phyloP scores from a whole-genome alignment of 257 asterid genomes.

The Nicotiana otophora region DNA sequence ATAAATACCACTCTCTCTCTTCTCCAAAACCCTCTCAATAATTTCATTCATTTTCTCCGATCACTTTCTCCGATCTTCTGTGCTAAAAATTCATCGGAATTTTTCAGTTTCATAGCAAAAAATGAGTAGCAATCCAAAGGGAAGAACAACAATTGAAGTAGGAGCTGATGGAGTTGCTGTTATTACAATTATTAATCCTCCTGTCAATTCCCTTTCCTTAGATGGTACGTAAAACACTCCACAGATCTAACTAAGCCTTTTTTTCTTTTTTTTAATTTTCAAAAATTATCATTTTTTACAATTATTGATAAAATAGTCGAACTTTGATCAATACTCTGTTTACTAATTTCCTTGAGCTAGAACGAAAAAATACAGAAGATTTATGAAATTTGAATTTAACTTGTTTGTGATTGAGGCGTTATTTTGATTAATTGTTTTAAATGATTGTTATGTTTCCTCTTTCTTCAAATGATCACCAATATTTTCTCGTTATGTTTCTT shows the following conservation, averaged over 20 bases:
- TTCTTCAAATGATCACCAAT: not conserved
- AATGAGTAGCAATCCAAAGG: conserved; percentile 25
- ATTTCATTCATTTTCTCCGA: not conserved
- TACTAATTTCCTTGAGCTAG: not conserved
- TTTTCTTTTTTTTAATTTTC: no score
- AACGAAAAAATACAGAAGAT: not conserved
- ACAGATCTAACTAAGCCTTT: not conserved
- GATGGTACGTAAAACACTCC: conserved; percentile 45
- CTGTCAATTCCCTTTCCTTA: conserved; percentile 91
- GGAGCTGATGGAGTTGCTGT: conserved; percentile 95
- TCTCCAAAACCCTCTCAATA: not conserved
- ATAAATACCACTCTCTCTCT: not conserved
- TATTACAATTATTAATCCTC: conserved; percentile 92
- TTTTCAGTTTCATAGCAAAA: not conserved
- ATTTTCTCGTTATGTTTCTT: no score
- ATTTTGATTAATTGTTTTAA: not conserved
- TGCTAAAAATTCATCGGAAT: not conserved
- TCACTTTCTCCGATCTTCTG: not conserved
- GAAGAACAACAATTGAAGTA: conserved; percentile 84
- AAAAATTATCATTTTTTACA: not conserved
- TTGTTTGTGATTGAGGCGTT: not conserved
- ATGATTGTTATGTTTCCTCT: not conserved
- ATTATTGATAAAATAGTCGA: not conserved
- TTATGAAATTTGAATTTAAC: not conserved
- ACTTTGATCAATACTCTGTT: not conserved